Evolutionary conservation across 139 green algal species (phyloP).

Genomic region (Diplosphaera chodatii): DNA sequence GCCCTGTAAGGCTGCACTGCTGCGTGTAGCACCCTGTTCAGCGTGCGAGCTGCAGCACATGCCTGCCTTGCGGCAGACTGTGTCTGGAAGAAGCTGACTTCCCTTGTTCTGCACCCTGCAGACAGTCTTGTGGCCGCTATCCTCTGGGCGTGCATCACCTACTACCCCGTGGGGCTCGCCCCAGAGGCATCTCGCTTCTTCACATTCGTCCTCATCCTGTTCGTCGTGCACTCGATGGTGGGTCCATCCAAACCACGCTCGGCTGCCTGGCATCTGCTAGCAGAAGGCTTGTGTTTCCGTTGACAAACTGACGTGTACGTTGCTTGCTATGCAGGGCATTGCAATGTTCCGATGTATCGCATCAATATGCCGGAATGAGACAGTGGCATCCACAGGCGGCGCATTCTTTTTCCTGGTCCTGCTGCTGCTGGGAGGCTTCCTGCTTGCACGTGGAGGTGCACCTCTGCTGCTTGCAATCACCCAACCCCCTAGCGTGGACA

Average conservation of each 20-base stretch:
- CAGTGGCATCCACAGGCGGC: slow-evolving; percentile 12
- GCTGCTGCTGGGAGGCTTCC: slow-evolving; percentile 26
- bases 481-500: too few relatives aligned
- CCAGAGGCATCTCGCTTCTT: slow-evolving; percentile 10
- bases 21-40: too few relatives aligned
- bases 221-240: slow-evolving; percentile 21
- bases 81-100: too few relatives aligned
- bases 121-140: slow-evolving; percentile 21
- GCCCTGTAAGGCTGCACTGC: too few relatives aligned
- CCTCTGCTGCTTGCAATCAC: not conserved
- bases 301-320: too few relatives aligned
- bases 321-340: not conserved
- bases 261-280: too few relatives aligned
- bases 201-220: slow-evolving; percentile 21
- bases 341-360: slow-evolving; percentile 18
- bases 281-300: too few relatives aligned
- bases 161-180: not conserved
- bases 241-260: too few relatives aligned
- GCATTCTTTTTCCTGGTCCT: slow-evolving; percentile 27
- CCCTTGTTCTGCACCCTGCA: slow-evolving; percentile 6
- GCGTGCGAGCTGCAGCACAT: too few relatives aligned
- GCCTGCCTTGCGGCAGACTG: too few relatives aligned
- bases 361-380: slow-evolving; percentile 12
- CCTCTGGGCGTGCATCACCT: slow-evolving; percentile 22
- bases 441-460: slow-evolving; percentile 8